Conservation (phyloP, 2,329 filamentous ascomycete genomes). For the Microdochium bolleyi region DNA sequence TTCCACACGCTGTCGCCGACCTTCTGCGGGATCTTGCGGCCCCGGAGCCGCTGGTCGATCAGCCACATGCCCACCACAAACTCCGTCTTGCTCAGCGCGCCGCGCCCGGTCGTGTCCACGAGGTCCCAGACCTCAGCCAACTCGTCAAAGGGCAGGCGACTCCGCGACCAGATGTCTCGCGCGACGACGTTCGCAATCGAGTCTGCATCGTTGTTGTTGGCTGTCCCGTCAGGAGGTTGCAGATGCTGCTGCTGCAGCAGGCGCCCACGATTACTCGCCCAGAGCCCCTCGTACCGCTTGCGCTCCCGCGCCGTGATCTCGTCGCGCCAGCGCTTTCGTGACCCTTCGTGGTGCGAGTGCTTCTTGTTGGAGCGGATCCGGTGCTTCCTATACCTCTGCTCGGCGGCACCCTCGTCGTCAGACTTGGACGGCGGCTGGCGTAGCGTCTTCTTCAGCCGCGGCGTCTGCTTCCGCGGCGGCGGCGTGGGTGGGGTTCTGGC, state of each 20-base stretch:
- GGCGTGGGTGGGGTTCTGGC: slow-evolving; percentile 30
- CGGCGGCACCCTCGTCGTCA: slow-evolving; percentile 43
- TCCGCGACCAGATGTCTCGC: slow-evolving; percentile 68
- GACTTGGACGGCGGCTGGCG: slow-evolving; percentile 43
- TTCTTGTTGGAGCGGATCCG: slow-evolving; percentile 36
- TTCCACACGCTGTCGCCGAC: slow-evolving; percentile 71
- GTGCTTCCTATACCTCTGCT: slow-evolving; percentile 41
- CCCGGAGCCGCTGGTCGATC: slow-evolving; percentile 72
- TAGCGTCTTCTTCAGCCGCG: slow-evolving; percentile 57
- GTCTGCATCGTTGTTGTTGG: slow-evolving; percentile 21
- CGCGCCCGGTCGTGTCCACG: slow-evolving; percentile 50
- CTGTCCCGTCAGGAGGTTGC: not conserved
- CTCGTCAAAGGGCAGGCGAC: slow-evolving; percentile 57
- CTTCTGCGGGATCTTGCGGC: slow-evolving; percentile 64
- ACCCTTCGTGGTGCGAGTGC: slow-evolving; percentile 70
- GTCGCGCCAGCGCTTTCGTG: slow-evolving; percentile 70
- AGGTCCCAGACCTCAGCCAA: slow-evolving; percentile 72
- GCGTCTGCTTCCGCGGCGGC: slow-evolving; percentile 34
- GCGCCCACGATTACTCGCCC: slow-evolving; percentile 70
- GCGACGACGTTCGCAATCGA: slow-evolving; percentile 61
- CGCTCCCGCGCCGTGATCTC: slow-evolving; percentile 63
- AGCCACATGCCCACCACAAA: slow-evolving; percentile 82
- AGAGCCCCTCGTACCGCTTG: slow-evolving; percentile 77
- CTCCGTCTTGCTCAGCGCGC: slow-evolving; percentile 56
- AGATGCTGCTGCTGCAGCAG: slow-evolving; percentile 22